phyloP scores from a whole-genome alignment of 768 basidiomycete species.

The Fomitopsis pulvina region DNA sequence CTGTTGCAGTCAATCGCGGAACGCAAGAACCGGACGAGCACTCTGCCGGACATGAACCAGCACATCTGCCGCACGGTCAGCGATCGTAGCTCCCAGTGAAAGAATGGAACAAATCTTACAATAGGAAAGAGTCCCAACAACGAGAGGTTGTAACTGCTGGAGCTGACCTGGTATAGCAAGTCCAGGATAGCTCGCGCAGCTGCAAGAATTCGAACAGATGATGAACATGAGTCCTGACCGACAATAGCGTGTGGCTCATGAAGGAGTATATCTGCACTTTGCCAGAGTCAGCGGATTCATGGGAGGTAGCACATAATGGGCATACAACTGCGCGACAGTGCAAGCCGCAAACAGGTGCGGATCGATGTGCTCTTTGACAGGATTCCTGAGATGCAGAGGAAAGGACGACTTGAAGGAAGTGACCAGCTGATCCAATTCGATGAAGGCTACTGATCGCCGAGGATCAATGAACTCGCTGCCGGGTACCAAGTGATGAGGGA shows the following conservation, averaged over 20 bases:
- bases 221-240: conserved; percentile 50
- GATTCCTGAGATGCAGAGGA: conserved; percentile 47
- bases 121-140: conserved; percentile 65
- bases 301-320: conserved; percentile 12
- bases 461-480: conserved; percentile 36
- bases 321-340: conserved; percentile 15
- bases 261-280: conserved; percentile 59
- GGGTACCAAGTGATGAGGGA: background rate
- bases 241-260: conserved; percentile 74
- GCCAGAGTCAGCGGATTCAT: conserved; percentile 19
- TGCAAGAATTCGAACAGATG: conserved; percentile 60
- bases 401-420: conserved; percentile 53
- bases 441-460: conserved; percentile 54
- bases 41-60: conserved; percentile 65
- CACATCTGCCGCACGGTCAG: conserved; percentile 40
- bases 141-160: conserved; percentile 68
- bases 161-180: conserved; percentile 56
- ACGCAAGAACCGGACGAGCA: conserved; percentile 59
- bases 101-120: conserved; percentile 37
- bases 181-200: conserved; percentile 64
- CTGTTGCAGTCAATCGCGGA: conserved; percentile 54
- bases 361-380: conserved; percentile 48
- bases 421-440: conserved; percentile 54
- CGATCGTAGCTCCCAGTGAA: no score
- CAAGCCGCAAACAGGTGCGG: conserved; percentile 44